phyloP scores from a whole-genome alignment of 129 eudicot genomes.

The Cynara cardunculus region DNA sequence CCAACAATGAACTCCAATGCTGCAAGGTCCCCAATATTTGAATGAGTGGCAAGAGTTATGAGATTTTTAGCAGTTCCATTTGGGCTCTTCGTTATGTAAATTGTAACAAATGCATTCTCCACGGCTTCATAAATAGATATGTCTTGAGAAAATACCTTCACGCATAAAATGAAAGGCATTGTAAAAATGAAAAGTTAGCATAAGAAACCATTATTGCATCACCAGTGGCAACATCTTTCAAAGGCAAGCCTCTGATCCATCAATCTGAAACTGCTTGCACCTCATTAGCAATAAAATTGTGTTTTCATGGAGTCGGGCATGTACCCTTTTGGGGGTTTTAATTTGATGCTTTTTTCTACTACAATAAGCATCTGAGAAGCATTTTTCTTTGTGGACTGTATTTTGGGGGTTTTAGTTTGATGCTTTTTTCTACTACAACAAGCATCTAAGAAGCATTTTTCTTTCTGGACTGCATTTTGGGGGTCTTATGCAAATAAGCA shows the following conservation, averaged over 20 bases:
- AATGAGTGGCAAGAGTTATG: conserved; percentile 64
- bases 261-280: conserved; percentile 92
- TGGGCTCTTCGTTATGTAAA: conserved; percentile 69
- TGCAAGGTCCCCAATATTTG: conserved; percentile 95
- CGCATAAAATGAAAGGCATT: conserved; percentile 1
- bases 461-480: too few species aligned
- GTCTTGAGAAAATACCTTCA: conserved; percentile 91
- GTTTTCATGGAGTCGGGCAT: too few species aligned
- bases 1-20: conserved; percentile 83
- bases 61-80: conserved; percentile 87
- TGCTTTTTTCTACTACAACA: too few species aligned
- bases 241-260: conserved; percentile 82
- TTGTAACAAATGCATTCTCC: conserved; percentile 85
- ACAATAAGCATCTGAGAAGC: too few species aligned
- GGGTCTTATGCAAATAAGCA: too few species aligned
- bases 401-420: too few species aligned
- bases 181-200: not conserved
- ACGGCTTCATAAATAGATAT: conserved; percentile 91
- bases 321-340: too few species aligned
- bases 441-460: too few species aligned
- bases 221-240: conserved; percentile 98
- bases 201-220: conserved; percentile 15
- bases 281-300: conserved; percentile 91
- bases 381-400: too few species aligned
- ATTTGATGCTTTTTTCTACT: too few species aligned